These are phyloP conservation scores for Zygotorulaspora danielsina DNA, from an alignment of 805 yeast genomes.

Conservation along the genomic window DNA sequence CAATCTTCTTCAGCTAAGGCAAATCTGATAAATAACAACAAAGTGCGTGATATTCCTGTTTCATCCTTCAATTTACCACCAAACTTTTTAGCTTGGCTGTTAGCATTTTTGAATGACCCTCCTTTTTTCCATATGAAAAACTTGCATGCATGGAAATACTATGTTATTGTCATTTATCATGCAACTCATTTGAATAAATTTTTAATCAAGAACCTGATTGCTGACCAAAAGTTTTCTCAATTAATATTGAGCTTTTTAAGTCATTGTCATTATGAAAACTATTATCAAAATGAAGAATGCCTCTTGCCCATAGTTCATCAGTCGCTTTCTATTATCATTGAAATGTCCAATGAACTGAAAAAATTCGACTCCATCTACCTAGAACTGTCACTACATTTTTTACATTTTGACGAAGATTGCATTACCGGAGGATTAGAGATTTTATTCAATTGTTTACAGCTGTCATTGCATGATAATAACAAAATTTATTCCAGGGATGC, in stretches of 20 bases:
- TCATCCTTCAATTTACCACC: slow-evolving; percentile 15
- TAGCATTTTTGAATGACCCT: slow-evolving; percentile 16
- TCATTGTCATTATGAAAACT: slow-evolving; percentile 4
- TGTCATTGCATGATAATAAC: slow-evolving; percentile 18
- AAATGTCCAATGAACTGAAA: slow-evolving; percentile 13
- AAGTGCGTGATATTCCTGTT: neutral
- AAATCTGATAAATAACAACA: neutral
- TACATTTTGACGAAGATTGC: slow-evolving; percentile 16
- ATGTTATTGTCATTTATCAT: slow-evolving; percentile 28
- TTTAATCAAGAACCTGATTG: slow-evolving; percentile 15
- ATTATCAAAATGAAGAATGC: slow-evolving; percentile 6
- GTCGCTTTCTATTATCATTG: slow-evolving; percentile 13
- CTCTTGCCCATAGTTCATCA: slow-evolving; percentile 6
- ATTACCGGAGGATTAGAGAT: slow-evolving; percentile 22
- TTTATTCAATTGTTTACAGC: slow-evolving; percentile 23
- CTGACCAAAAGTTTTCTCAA: slow-evolving; percentile 13
- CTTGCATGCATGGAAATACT: slow-evolving; percentile 31
- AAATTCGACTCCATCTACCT: slow-evolving; percentile 8
- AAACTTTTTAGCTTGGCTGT: slow-evolving; percentile 21
- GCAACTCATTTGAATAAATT: slow-evolving; percentile 20
- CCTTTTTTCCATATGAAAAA: slow-evolving; percentile 12
- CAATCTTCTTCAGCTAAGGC: slow-evolving; percentile 1
- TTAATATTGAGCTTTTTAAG: slow-evolving; percentile 10
- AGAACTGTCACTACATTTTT: slow-evolving; percentile 7
- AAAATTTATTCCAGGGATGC: slow-evolving; percentile 10